These are phyloP conservation scores for Eucalyptus urophylla DNA, from an alignment of 345 rosid species.

Conservation along the genomic window DNA sequence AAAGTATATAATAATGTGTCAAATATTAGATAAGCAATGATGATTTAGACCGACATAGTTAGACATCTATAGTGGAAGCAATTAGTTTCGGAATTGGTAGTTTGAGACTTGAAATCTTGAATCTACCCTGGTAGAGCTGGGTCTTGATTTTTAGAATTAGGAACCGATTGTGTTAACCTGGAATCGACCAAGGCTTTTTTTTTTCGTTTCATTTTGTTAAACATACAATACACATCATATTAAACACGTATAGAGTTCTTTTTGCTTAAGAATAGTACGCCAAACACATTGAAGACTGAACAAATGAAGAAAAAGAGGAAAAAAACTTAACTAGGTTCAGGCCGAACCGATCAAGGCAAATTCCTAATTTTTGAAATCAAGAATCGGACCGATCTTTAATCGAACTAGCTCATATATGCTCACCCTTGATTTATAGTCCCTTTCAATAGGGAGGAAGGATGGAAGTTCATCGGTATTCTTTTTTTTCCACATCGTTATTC, in stretches of 20 bases:
- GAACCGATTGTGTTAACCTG: rapidly evolving
- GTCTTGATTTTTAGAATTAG: not conserved
- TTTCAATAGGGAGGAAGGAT: not conserved
- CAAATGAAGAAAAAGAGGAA: not conserved
- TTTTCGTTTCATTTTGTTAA: not conserved
- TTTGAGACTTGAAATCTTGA: rapidly evolving
- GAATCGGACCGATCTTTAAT: rapidly evolving
- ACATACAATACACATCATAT: not conserved
- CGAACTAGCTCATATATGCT: not conserved
- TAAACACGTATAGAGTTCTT: not conserved
- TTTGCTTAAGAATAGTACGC: not conserved
- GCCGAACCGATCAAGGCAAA: rapidly evolving
- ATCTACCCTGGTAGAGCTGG: rapidly evolving
- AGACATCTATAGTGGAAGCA: not conserved
- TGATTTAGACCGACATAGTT: not conserved
- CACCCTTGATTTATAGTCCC: not conserved
- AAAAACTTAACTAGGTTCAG: not conserved
- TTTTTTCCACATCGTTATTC: rapidly evolving
- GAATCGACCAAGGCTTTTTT: not conserved
- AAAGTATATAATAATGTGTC: not conserved
- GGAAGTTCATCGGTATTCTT: not conserved
- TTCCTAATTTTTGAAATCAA: not conserved
- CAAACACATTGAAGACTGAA: not conserved
- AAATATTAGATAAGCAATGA: not conserved
- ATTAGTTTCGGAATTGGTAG: rapidly evolving